Conservation (phyloP, 2,329 filamentous ascomycete species). For the Tolypocladium sp. region DNA sequence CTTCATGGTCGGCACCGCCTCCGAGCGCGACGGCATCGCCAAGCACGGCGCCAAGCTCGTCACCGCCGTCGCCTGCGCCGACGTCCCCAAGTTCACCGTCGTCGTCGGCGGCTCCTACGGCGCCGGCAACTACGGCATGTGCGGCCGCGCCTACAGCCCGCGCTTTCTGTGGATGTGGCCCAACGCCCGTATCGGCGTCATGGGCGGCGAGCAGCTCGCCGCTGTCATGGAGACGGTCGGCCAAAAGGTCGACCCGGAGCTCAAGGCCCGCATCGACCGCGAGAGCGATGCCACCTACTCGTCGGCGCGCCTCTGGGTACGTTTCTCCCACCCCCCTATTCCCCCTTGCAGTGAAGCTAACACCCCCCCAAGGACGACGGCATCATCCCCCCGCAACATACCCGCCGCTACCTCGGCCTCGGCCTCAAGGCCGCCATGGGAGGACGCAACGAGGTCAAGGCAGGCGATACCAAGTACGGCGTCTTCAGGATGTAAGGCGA, state of each 20-base stretch:
- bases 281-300: slow-evolving; percentile 88
- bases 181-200: slow-evolving; percentile 90
- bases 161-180: slow-evolving; percentile 96
- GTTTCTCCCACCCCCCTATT: slow-evolving; percentile 14
- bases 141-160: slow-evolving; percentile 85
- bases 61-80: slow-evolving; percentile 85
- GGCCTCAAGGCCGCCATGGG: slow-evolving; percentile 65
- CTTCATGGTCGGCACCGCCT: slow-evolving; percentile 94
- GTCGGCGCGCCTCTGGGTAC: slow-evolving; percentile 78
- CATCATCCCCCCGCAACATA: slow-evolving; percentile 70
- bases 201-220: slow-evolving; percentile 88
- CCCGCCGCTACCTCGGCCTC: slow-evolving; percentile 60
- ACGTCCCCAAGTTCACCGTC: slow-evolving; percentile 94
- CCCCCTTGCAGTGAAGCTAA: neutral
- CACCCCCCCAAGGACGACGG: slow-evolving; percentile 56
- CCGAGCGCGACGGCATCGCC: slow-evolving; percentile 89
- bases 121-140: slow-evolving; percentile 98
- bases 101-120: slow-evolving; percentile 90
- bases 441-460: slow-evolving; percentile 52
- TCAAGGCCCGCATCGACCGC: slow-evolving; percentile 76
- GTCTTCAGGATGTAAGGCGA: slow-evolving; percentile 67
- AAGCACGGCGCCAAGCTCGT: slow-evolving; percentile 98
- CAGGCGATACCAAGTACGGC: slow-evolving; percentile 61
- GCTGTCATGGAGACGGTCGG: slow-evolving; percentile 94
- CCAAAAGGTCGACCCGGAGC: slow-evolving; percentile 66